A percentile compares a stretch with the other conserved stretches of the same genome.
Conservation (phyloP, 2,329 filamentous ascomycete genomes). For the Diaporthe nobilis region DNA sequence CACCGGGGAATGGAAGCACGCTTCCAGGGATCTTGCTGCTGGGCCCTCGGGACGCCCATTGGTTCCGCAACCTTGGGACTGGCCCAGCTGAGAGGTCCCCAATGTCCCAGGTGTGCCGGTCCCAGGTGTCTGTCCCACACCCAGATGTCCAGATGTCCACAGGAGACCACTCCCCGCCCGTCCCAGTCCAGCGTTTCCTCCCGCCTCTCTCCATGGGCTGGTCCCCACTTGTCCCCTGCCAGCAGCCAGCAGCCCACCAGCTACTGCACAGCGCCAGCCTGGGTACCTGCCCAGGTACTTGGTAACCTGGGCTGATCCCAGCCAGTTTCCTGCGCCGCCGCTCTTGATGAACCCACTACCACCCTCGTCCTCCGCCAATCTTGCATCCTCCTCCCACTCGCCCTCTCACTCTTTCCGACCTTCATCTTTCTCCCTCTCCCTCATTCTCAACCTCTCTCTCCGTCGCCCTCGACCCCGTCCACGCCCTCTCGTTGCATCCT, state of each 20-base stretch:
- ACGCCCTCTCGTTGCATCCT: constrained; percentile 10
- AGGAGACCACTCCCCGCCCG: constrained; percentile 3
- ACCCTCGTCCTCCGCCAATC: constrained; percentile 33
- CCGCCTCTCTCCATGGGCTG: neutral
- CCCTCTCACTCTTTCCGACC: constrained; percentile 13
- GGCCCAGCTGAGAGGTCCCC: constrained; percentile 37
- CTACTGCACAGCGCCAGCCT: neutral
- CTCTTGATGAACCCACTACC: constrained; percentile 36
- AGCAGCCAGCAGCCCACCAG: constrained; percentile 4
- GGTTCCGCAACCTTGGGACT: constrained; percentile 37
- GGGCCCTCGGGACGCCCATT: constrained; percentile 24
- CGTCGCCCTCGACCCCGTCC: constrained; percentile 11
- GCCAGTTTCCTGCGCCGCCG: constrained; percentile 14
- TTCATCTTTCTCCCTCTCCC: constrained; percentile 3
- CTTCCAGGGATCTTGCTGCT: constrained; percentile 21
- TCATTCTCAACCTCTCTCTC: neutral
- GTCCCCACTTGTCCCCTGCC: constrained; percentile 17
- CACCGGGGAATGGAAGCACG: constrained; percentile 33
- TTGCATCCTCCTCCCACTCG: constrained; percentile 23
- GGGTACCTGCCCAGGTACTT: constrained; percentile 13
- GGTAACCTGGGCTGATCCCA: constrained; percentile 32
- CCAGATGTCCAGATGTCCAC: neutral
- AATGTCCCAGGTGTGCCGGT: constrained; percentile 24
- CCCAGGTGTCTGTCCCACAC: constrained; percentile 18
- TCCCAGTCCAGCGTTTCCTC: constrained; percentile 22